A percentile compares a stretch with the other conserved stretches of the same genome.
phyloP scores from a whole-genome alignment of 1,139 yeast genomes.

The Trichomonascaceae sp. region DNA sequence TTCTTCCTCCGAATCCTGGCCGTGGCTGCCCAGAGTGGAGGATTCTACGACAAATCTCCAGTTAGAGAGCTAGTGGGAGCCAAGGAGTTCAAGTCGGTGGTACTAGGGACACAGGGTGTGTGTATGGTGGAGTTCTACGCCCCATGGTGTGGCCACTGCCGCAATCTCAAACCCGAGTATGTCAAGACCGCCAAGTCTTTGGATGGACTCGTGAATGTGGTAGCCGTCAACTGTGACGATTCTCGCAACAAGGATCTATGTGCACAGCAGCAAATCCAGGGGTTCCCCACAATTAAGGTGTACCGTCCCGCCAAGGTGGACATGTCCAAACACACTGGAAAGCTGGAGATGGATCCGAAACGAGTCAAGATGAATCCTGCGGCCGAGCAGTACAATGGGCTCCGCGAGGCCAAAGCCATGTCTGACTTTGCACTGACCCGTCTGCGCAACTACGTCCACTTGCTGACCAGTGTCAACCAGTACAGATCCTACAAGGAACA shows the following conservation, averaged over 20 bases:
- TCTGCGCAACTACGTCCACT: slow-evolving; percentile 46
- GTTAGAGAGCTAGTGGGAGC: slow-evolving; percentile 48
- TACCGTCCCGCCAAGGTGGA: slow-evolving; percentile 72
- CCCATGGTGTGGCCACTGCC: slow-evolving; percentile 93
- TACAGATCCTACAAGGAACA: slow-evolving; percentile 6
- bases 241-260: slow-evolving; percentile 56
- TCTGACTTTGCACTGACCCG: slow-evolving; percentile 46
- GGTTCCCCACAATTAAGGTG: slow-evolving; percentile 72
- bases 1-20: too few species aligned
- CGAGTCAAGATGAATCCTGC: slow-evolving; percentile 32
- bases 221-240: slow-evolving; percentile 77
- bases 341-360: slow-evolving; percentile 10
- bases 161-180: slow-evolving; percentile 51
- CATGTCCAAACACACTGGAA: slow-evolving; percentile 29
- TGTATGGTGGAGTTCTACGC: slow-evolving; percentile 87
- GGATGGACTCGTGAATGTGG: slow-evolving; percentile 55
- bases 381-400: slow-evolving; percentile 57
- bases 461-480: slow-evolving; percentile 7
- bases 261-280: slow-evolving; percentile 49
- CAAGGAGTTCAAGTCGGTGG: slow-evolving; percentile 48
- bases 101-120: slow-evolving; percentile 59
- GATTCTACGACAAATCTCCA: slow-evolving; percentile 33
- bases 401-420: slow-evolving; percentile 47
- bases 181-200: slow-evolving; percentile 51
- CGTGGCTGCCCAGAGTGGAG: too few species aligned